These are phyloP conservation scores for Botrytis porri DNA, from an alignment of 2,329 filamentous ascomycete species.

Conservation along the genomic window DNA sequence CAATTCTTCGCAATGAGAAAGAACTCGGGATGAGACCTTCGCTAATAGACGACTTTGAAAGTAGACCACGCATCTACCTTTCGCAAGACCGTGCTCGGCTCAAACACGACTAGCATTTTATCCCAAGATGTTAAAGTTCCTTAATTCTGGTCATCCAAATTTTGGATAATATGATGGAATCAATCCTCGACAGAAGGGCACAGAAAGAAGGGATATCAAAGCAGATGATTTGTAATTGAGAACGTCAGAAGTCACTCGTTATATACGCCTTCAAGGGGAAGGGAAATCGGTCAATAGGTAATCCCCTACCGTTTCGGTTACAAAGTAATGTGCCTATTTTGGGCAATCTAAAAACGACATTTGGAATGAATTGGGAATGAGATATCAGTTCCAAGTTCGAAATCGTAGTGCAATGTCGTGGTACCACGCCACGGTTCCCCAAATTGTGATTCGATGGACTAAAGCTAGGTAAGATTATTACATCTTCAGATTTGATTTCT, in stretches of 20 bases:
- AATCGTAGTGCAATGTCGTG: background rate
- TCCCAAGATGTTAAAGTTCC: background rate
- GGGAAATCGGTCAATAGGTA: fast-evolving
- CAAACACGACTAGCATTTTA: background rate
- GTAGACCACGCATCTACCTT: background rate
- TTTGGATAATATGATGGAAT: background rate
- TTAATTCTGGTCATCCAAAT: background rate
- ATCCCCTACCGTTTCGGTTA: background rate
- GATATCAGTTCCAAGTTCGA: background rate
- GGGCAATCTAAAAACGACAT: background rate
- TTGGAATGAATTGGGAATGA: background rate
- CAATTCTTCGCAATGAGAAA: too few relatives aligned
- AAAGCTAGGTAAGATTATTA: background rate
- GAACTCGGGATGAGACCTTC: too few relatives aligned
- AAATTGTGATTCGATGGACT: too few relatives aligned
- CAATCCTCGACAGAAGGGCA: background rate
- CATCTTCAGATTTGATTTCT: background rate
- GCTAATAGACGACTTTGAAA: too few relatives aligned
- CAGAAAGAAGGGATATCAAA: background rate
- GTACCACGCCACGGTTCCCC: too few relatives aligned
- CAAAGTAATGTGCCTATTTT: background rate
- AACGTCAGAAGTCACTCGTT: background rate
- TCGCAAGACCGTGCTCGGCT: background rate
- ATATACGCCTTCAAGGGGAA: background rate
- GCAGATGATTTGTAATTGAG: background rate